Evolutionary conservation across 2,329 filamentous ascomycete species (phyloP), one percentile per base, ranked within the genome.

Genomic region (Diaporthe amygdali): DNA sequence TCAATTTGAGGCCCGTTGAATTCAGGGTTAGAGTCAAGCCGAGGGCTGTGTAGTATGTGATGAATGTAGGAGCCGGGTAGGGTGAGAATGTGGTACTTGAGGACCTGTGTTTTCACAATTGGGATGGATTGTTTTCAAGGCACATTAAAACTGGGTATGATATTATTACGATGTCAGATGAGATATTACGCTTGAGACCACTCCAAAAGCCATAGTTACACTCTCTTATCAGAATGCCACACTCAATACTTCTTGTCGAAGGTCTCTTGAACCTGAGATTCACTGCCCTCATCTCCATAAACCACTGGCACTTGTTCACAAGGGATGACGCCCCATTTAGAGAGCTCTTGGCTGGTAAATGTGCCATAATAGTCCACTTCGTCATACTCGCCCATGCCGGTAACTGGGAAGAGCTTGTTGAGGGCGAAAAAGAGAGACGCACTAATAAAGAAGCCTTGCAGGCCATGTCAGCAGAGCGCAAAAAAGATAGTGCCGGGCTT

Each of bases 1-100:
- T 89, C 74, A 88, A 87, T 64, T 76, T 87, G 5, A 78, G 86
- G 73, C 88, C 87, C 0, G 76, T 86, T 52, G 82, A 80, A 17
- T 85, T 89, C 51, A 74, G 77, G 25, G 83, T 84, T 59, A 83
- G 78, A 77, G 82, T 84, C 12, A 84, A 81, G 78, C 74, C 82
- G 44, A 81, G 85, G 68, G 73, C 41, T 17, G 25, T n/a, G 27
- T 63, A 14, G 32, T 34, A 3, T 34, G 5, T 14, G 2, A 9
- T 2, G 4, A 20, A 2, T 32, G 8, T 2, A 1, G 4, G 8
- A n/a, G 30, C 6, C 4, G 12, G 9, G 12, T 17, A 14, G 51
- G 9, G n/a, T n/a, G n/a, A n/a, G n/a, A n/a, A n/a, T n/a, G n/a
- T n/a, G n/a, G n/a, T n/a, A n/a, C n/a, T n/a, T n/a, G 3, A 6